These are phyloP conservation scores for Geosmithia morbida DNA, from an alignment of 2,329 filamentous ascomycete species.

Conservation along the genomic window DNA sequence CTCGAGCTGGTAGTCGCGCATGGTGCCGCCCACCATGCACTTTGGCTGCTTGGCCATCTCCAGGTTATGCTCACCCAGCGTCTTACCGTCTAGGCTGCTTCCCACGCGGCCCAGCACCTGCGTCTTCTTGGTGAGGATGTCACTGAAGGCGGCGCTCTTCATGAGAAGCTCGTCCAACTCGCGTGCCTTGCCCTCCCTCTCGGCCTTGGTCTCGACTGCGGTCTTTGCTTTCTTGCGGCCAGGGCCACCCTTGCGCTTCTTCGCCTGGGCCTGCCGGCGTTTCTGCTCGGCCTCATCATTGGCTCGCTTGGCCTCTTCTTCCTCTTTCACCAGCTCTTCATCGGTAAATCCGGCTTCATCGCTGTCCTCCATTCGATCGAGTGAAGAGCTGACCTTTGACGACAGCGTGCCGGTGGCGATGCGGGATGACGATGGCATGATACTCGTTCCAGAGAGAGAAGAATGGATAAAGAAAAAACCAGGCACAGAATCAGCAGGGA, in stretches of 20 bases:
- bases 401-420: constrained; percentile 3
- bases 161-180: constrained; percentile 44
- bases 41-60: constrained; percentile 75
- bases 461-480: no score
- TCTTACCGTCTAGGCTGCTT: constrained; percentile 42
- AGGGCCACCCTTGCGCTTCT: constrained; percentile 11
- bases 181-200: constrained; percentile 41
- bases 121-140: constrained; percentile 50
- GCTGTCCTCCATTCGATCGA: neutral
- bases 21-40: constrained; percentile 72
- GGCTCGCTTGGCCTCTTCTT: constrained; percentile 16
- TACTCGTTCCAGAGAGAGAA: no score
- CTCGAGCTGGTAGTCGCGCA: constrained; percentile 90
- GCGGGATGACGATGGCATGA: neutral
- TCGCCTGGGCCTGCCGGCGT: constrained; percentile 16
- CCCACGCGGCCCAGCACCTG: constrained; percentile 48
- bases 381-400: neutral
- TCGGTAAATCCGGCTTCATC: neutral
- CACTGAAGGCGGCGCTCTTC: constrained; percentile 45
- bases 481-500: no score
- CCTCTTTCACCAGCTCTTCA: constrained; percentile 17
- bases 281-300: constrained; percentile 36
- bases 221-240: constrained; percentile 25
- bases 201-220: constrained; percentile 34
- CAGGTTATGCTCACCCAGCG: constrained; percentile 50